Percentiles rank a stretch among this genome's conserved stretches.
phyloP scores from a whole-genome alignment of 2,329 filamentous ascomycete genomes.

The Fusarium longipes region DNA sequence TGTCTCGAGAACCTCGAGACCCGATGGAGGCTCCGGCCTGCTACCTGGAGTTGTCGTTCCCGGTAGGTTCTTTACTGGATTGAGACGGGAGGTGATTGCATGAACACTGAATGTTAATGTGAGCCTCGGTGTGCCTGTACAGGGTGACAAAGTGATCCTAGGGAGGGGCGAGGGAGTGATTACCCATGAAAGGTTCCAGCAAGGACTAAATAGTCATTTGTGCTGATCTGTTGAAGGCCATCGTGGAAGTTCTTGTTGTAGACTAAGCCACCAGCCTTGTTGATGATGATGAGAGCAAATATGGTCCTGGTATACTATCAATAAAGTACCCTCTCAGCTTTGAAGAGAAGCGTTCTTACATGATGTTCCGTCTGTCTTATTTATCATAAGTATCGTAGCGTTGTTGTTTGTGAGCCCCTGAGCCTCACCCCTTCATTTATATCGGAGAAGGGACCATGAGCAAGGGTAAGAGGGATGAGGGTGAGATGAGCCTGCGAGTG shows the following conservation, averaged over 20 bases:
- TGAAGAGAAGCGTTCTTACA: slow-evolving; percentile 15
- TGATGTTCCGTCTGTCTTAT: slow-evolving; percentile 19
- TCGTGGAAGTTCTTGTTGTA: slow-evolving; percentile 96
- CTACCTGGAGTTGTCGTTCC: slow-evolving; percentile 54
- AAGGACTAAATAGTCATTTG: slow-evolving; percentile 96
- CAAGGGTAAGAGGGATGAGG: slow-evolving; percentile 25
- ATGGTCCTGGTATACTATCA: slow-evolving; percentile 75
- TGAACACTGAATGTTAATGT: slow-evolving; percentile 64
- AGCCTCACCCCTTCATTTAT: slow-evolving; percentile 43
- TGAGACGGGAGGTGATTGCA: slow-evolving; percentile 73
- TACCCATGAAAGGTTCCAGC: slow-evolving; percentile 98
- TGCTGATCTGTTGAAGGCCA: slow-evolving; percentile 85
- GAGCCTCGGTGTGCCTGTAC: slow-evolving; percentile 13
- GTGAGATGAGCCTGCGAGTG: slow-evolving; percentile 25
- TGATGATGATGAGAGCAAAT: slow-evolving; percentile 96
- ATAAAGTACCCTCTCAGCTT: background rate
- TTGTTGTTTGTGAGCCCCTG: slow-evolving; percentile 26
- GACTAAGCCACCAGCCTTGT: slow-evolving; percentile 96
- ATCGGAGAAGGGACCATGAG: slow-evolving; percentile 36
- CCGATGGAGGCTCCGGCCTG: slow-evolving; percentile 74
- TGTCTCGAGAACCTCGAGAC: slow-evolving; percentile 92
- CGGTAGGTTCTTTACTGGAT: slow-evolving; percentile 61
- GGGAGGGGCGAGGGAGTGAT: slow-evolving; percentile 8
- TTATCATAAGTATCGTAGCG: slow-evolving; percentile 16
- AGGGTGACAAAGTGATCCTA: background rate